phyloP scores from a whole-genome alignment of 2,329 filamentous ascomycete species.

The Penicillium capsulatum region DNA sequence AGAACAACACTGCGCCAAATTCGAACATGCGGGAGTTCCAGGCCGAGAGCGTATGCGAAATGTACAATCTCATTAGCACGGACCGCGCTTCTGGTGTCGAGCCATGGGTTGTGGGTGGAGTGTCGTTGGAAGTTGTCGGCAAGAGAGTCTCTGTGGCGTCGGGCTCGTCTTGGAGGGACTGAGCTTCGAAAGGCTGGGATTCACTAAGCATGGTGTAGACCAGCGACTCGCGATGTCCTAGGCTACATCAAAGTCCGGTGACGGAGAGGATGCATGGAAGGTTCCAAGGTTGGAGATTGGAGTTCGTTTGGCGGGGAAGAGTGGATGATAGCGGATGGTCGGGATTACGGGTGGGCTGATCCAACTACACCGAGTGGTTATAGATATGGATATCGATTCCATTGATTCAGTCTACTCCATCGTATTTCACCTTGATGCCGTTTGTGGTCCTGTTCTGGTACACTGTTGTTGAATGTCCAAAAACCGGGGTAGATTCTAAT shows the following conservation, averaged over 20 bases:
- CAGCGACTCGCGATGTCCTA: no score
- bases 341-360: background rate
- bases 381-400: no score
- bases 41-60: constrained; percentile 59
- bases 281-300: background rate
- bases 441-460: no score
- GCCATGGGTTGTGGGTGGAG: background rate
- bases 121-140: background rate
- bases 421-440: no score
- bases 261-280: no score
- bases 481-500: constrained; percentile 24
- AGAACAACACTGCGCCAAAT: constrained; percentile 58
- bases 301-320: background rate
- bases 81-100: constrained; percentile 5
- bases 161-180: background rate
- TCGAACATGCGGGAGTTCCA: constrained; percentile 64
- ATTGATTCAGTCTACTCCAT: no score
- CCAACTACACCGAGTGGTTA: no score
- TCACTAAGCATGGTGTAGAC: no score
- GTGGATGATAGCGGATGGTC: background rate
- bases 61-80: constrained; percentile 44
- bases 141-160: background rate
- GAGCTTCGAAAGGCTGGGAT: no score
- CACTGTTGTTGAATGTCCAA: no score
- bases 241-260: no score